Base-by-base conservation (phyloP, 1,284 basidiomycete species). In the Boletus austroedulis region DNA sequence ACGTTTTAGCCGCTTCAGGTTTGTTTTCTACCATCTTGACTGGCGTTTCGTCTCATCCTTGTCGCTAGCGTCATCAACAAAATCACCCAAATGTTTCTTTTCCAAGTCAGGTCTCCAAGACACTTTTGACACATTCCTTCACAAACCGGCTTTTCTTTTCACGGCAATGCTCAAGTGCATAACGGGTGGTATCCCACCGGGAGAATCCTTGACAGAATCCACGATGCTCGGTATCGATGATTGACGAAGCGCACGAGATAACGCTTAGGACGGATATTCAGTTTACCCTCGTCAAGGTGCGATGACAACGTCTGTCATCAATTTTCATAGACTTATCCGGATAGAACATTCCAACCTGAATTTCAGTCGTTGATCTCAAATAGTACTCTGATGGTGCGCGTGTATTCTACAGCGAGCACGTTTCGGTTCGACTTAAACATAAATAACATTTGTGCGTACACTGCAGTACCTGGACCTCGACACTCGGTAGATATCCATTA, bases 401-500 rank as follows among this genome's bases (percentile, higher is more conserved):
- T 0, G 90, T 94, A 47, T 98, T 97, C 73, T 92, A 93, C 67
- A 88, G 93, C 92, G 65, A 62, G 85, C 72, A 12, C 2, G 17
- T 47, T 26, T 49, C 53, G 21, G 26, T 9, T 45, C 14, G 26
- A 21, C 21, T 41, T 29, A 15, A n/a, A 19, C 17, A 38, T n/a
- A 7, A 32, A 24, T 23, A 29, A 47, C 9, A 7, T 6, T 23
- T 23, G n/a, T 51, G 28, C 23, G 59, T 15, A 71, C n/a, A 9
- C 19, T 46, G 15, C 61, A 94, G 94, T 99, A 44, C 97, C 97
- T 59, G 97, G 97, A 64, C 91, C 97, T 65, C 87, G 93, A 66
- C 99, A 95, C 75, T 95, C 97, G 14, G 97, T 99, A 60, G 97
- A 99, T 71, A 96, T 99, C 62, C 95, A 97, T 74, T 98, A 98